These are phyloP conservation scores for Ogataea zsoltii DNA, from an alignment of 805 yeast species.

Conservation along the genomic window DNA sequence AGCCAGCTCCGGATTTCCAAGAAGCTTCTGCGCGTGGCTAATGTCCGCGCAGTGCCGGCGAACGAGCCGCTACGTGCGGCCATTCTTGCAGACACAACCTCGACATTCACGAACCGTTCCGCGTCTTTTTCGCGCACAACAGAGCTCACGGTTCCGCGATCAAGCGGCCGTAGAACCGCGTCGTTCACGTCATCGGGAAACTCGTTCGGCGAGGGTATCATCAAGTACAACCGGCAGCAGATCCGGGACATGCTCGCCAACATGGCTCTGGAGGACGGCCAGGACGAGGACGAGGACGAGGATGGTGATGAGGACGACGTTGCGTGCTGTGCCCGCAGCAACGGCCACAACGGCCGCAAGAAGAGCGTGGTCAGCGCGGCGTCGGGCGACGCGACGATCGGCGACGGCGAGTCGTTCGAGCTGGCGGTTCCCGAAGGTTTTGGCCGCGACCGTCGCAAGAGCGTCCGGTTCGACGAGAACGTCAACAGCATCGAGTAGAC, in stretches of 20 bases:
- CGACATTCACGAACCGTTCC: no score
- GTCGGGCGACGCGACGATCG: not conserved
- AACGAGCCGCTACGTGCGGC: conserved; percentile 9
- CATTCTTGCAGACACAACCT: conserved; percentile 6
- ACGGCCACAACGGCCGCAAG: not conserved
- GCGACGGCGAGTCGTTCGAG: conserved; percentile 13
- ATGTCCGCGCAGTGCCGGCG: conserved; percentile 12
- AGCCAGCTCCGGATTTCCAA: conserved; percentile 18
- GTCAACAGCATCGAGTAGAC: conserved; percentile 9
- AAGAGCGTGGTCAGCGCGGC: conserved; percentile 5
- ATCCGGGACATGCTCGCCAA: conserved; percentile 34
- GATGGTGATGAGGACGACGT: no score
- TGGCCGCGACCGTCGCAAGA: conserved; percentile 29
- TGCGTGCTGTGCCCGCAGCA: not conserved
- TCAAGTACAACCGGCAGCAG: conserved; percentile 35
- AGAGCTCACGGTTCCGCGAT: conserved; percentile 11
- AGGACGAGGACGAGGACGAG: conserved; percentile 10
- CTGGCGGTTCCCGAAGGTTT: conserved; percentile 27
- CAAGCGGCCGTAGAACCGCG: conserved; percentile 17
- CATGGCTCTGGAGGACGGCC: conserved; percentile 22
- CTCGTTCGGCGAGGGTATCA: conserved; percentile 38
- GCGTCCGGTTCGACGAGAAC: conserved; percentile 32
- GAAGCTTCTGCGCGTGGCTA: conserved; percentile 25
- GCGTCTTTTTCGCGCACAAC: not conserved
- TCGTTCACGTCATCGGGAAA: conserved; percentile 38